phyloP scores from a whole-genome alignment of 495 filamentous ascomycete genomes.

The Penicillium subrubescens region DNA sequence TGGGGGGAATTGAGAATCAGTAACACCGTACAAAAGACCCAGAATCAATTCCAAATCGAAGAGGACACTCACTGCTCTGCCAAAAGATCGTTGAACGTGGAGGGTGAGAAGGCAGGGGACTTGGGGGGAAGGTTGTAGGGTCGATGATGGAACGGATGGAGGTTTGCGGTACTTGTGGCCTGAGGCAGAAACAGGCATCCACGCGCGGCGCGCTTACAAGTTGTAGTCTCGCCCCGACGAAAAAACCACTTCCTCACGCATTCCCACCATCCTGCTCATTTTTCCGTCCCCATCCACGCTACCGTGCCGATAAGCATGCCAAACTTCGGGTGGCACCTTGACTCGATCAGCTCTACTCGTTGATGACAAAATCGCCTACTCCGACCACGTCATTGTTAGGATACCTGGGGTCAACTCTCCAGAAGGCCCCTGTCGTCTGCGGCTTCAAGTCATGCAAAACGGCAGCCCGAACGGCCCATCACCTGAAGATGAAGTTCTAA shows the following conservation, averaged over 20 bases:
- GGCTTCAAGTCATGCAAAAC: constrained; percentile 61
- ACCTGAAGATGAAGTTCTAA: constrained; percentile 49
- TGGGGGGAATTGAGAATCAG: constrained; percentile 24
- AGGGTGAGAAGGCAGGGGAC: constrained; percentile 28
- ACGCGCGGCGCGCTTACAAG: constrained; percentile 38
- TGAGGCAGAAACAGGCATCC: constrained; percentile 24
- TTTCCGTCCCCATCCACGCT: constrained; percentile 43
- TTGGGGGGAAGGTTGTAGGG: constrained; percentile 28
- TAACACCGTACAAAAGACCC: not conserved
- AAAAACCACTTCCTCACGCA: constrained; percentile 51
- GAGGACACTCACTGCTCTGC: constrained; percentile 33
- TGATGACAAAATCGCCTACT: constrained; percentile 64
- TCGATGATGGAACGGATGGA: constrained; percentile 39
- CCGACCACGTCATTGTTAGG: constrained; percentile 67
- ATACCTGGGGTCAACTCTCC: constrained; percentile 62
- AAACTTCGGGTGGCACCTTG: constrained; percentile 59
- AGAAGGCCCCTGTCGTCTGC: constrained; percentile 52
- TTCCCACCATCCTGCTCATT: constrained; percentile 35
- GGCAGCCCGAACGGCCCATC: constrained; percentile 51
- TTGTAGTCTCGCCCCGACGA: constrained; percentile 28
- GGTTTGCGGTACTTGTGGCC: constrained; percentile 32
- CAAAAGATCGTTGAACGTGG: constrained; percentile 31
- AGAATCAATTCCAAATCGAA: not conserved
- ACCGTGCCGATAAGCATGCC: constrained; percentile 57
- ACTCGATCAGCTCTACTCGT: constrained; percentile 55